Base-by-base conservation (phyloP, 2,329 filamentous ascomycete genomes). In the Whalleya microplaca region DNA sequence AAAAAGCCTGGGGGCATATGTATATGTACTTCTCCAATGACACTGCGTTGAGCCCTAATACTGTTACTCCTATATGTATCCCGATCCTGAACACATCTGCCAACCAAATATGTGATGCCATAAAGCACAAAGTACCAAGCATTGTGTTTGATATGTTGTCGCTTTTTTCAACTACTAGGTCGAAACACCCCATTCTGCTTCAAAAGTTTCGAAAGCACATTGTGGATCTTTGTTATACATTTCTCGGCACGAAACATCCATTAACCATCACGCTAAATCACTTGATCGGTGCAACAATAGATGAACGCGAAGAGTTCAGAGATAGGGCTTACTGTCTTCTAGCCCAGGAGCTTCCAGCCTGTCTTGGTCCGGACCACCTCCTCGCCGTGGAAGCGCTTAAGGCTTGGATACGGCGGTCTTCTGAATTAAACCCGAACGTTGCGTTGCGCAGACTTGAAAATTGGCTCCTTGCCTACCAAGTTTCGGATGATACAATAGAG, bases 141-240 rank as follows among this genome's bases (percentile, higher is more conserved):
- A 57, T 66, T 32, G 51, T 65, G 47, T 59, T 65, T n/a, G 59
- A 59, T 47, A 62, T 66, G 50, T 53, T 65, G 23, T 62, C 62
- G 32, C 50, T 65, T 27, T 53, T 66, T 20, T 56, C 61, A 19
- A 62, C 62, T 42, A 62, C 56, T 10, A 64, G 62, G 64, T 63
- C 64, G 41, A 55, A 51, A 7, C 57, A 65, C 50, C 29, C 48
- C 44, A 45, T 59, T 16, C 43, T 66, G 40, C 50, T 61, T 48
- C 51, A 43, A 2, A 63, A 63, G 47, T 66, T 66, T 52, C 61
- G 61, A 45, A 52, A 53, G n/a, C 63, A 65, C 48, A 54, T 65
- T 16, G 56, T 54, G 20, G 64, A 66, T 20, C 61, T 66, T 29
- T 59, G 59, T 12, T 40, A 54, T 16, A 57, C 51, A 20, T 55